Evolutionary conservation across 139 green algal genomes (phyloP), one percentile per base, ranked within the genome.

Genomic region (Chlamydomonas schloesseri): DNA sequence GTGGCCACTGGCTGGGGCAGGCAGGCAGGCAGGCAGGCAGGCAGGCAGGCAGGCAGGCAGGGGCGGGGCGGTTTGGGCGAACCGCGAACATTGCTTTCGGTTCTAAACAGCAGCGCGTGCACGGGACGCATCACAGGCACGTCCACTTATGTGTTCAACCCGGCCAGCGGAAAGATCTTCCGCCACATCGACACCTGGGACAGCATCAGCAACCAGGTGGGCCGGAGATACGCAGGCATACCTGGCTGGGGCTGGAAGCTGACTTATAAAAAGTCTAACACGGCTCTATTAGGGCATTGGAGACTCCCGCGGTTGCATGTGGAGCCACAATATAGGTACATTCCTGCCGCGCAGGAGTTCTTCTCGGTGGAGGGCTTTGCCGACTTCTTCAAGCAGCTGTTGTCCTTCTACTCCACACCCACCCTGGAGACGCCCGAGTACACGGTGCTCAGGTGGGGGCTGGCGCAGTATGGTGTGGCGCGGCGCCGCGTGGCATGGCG

Each of bases 141-240:
- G 0, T 91, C 87, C 31, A 84, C 65, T 2, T 94, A 94, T 53
- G 88, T 89, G 17, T 94, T 92, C 80, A 92, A 93, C 71, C 91
- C 91, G 0, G 73, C 42, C 53, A 91, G 62, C 33, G 86, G 88
- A 26, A 88, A 87, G 65, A 92, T 94, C 79, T 88, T 79, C 79
- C 78, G 74, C 23, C 91, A 94, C 71, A 88, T 94, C 36, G 91
- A 94, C 86, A 93, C 73, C 0, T 94, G 91, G 90, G 91, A 94
- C 86, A 90, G 78, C 55, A 89, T 94, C 26, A 15, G 36, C 29
- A 92, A 93, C 85, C 89, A 92, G 80, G 84, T 89, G 58, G 64
- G 62, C 14, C 9, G n/a, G n/a, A n/a, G 23, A 20, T 20, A 28
- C 60, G 53, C 15, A 60, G 14, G 53, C 13, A 60, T 15, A 60